Conservation (phyloP, 1,284 basidiomycete genomes). For the Ceratobasidium sp. region DNA sequence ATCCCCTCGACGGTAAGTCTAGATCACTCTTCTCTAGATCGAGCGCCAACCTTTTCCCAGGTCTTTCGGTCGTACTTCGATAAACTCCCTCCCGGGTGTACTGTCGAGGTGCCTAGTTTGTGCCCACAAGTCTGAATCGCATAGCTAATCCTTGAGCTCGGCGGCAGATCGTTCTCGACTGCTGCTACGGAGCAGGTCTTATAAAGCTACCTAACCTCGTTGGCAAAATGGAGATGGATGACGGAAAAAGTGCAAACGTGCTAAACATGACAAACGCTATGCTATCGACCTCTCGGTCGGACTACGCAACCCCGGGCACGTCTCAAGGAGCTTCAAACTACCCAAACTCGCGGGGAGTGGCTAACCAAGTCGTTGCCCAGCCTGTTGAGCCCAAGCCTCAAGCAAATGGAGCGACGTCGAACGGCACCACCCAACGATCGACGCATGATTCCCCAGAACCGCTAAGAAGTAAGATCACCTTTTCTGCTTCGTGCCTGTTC, state of each 20-base stretch:
- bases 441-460: neutral
- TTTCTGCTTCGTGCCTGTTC: too few relatives aligned
- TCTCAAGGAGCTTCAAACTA: neutral
- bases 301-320: neutral
- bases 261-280: neutral
- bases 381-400: neutral
- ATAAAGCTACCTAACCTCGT: constrained; percentile 23
- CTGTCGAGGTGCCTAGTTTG: constrained; percentile 23
- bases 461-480: too few relatives aligned
- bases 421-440: neutral
- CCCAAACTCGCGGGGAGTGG: neutral
- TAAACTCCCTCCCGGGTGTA: constrained; percentile 31
- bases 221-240: constrained; percentile 3
- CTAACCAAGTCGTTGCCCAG: neutral
- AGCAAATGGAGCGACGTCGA: neutral
- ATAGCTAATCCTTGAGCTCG: neutral
- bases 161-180: constrained; percentile 33
- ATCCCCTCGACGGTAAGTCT: constrained; percentile 35
- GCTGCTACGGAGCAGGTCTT: constrained; percentile 36
- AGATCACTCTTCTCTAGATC: neutral
- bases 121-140: neutral
- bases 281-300: neutral
- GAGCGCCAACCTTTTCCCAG: neutral
- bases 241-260: neutral
- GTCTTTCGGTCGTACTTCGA: constrained; percentile 29